Base-by-base conservation (phyloP, 768 basidiomycete genomes). In the Auriscalpium microsporum region DNA sequence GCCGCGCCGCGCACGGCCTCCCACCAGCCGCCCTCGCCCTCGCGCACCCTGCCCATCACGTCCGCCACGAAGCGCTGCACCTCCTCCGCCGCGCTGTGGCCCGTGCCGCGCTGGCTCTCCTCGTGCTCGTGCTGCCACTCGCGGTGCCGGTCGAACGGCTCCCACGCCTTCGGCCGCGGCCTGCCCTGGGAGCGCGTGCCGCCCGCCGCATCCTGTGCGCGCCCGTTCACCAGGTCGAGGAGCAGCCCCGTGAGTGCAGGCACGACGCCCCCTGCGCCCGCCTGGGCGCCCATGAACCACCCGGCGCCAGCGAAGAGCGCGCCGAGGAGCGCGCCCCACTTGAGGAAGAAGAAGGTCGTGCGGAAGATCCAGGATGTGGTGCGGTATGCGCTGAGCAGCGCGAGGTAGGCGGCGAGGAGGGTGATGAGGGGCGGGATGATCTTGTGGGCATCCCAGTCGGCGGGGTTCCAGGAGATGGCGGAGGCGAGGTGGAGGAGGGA, bases 321-420 rank as follows among this genome's bases (percentile, higher is more conserved):
- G 11, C 74, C 78, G 9, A 88, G 57, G 48, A 92, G 70, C 10
- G 74, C 70, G 21, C 84, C 85, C 89, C 89, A 92, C 69, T 92
- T 92, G 63, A 87, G 66, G 63, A 88, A 77, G 75, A 79, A 89
- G 60, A 89, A 67, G 28, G 70, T 72, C 36, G 79, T 80, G 57
- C 86, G 78, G 59, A 90, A 69, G 62, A 86, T 74, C 83, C 86
- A 90, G 21, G 76, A 77, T 11, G 88, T 84, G 5, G 90, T 90
- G 57, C 87, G 84, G 70, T 90, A 90, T 52, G 90, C 68, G 65
- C 82, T 87, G 44, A 83, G 58, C n/a, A 92, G 73, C 4, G 87
- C 86, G 57, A 90, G 75, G 68, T 91, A 92, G 17, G 87, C 83
- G 5, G 78, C 76, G 51, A 90, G 68, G 34, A 91, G 68, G 56